A percentile compares a stretch with the other conserved stretches of the same genome.
These are phyloP conservation scores for Conringia planisiliqua DNA, from an alignment of 345 rosid species.

Conservation along the genomic window DNA sequence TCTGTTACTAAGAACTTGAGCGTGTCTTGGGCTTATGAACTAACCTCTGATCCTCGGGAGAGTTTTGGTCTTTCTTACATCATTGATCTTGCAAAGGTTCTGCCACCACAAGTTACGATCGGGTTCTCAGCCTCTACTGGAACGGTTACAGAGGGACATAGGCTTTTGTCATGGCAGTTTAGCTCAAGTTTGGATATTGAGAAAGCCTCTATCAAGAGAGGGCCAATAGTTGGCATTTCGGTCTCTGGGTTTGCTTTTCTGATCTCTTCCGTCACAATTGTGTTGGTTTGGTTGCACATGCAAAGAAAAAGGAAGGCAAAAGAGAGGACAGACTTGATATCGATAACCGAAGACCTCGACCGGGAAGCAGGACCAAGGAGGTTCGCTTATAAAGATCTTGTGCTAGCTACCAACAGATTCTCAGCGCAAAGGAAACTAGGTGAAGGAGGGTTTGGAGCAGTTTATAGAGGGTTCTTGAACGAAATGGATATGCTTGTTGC, in stretches of 20 bases:
- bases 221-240: neutral
- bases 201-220: neutral
- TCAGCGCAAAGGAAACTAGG: neutral
- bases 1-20: constrained; percentile 35
- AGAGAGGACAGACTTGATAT: neutral
- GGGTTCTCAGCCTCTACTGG: constrained; percentile 46
- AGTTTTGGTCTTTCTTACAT: constrained; percentile 29
- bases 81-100: constrained; percentile 33
- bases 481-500: neutral
- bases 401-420: constrained; percentile 26
- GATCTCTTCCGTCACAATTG: neutral
- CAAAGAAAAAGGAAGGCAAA: neutral
- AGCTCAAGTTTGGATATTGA: constrained; percentile 25
- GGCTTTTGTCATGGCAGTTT: constrained; percentile 39
- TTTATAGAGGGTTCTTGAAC: neutral
- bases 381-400: constrained; percentile 33
- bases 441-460: neutral
- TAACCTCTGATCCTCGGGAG: constrained; percentile 16
- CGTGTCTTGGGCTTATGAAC: constrained; percentile 34
- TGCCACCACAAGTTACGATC: constrained; percentile 35
- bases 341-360: constrained; percentile 36
- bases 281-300: neutral
- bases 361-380: constrained; percentile 39
- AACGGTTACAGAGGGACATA: neutral
- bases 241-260: neutral